Conservation (phyloP, 225 moss, liverwort and hornwort species). For the Asterella californica region DNA sequence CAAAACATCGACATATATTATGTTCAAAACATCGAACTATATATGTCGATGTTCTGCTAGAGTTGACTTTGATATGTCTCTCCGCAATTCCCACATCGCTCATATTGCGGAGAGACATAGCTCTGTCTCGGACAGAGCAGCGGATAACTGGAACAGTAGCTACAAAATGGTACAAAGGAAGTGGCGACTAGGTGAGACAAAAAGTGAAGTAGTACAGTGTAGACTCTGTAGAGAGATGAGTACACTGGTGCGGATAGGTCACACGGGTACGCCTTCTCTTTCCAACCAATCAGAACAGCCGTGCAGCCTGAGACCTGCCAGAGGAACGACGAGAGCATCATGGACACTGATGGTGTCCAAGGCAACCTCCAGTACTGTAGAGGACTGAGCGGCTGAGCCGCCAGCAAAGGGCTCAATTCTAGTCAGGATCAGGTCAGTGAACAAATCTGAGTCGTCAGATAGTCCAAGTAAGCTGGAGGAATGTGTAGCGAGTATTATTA, state of each 20-base stretch:
- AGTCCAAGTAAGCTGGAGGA: not conserved
- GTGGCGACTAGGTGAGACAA: constrained; percentile 3
- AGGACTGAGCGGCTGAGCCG: not conserved
- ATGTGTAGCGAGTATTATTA: too few species aligned
- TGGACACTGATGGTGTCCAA: not conserved
- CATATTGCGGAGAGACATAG: too few species aligned
- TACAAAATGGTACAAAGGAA: not conserved
- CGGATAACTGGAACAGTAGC: not conserved
- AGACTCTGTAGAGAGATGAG: not conserved
- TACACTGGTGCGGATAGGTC: not conserved
- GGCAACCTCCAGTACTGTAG: not conserved
- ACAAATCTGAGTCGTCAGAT: not conserved
- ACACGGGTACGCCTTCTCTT: not conserved
- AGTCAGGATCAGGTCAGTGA: too few species aligned
- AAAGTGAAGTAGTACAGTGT: not conserved
- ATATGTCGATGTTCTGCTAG: too few species aligned
- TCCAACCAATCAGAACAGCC: not conserved
- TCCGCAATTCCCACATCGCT: too few species aligned
- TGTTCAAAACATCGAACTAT: too few species aligned
- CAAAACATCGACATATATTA: too few species aligned
- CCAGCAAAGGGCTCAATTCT: not conserved
- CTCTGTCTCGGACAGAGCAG: too few species aligned
- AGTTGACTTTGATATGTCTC: too few species aligned
- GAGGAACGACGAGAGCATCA: not conserved
- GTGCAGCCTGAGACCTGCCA: not conserved